Base-by-base conservation (phyloP, 1,284 basidiomycete genomes). In the Trametes versicolor region DNA sequence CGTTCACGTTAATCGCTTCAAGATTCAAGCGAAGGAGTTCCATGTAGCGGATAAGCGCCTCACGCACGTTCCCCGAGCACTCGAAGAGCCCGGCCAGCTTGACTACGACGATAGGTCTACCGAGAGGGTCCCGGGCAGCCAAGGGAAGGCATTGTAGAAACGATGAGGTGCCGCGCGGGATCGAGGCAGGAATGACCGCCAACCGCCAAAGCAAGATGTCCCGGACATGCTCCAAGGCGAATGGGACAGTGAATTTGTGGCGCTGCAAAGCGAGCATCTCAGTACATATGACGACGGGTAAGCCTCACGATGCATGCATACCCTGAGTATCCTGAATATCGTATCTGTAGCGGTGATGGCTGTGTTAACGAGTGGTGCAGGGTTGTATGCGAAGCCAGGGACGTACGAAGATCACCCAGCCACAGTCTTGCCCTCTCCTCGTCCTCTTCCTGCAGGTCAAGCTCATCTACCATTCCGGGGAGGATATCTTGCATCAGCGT, bases 271-370 rank as follows among this genome's bases (percentile, higher is more conserved):
- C 23, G 36, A 43, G 59, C n/a, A n/a, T n/a, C n/a, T n/a, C n/a
- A n/a, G n/a, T n/a, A n/a, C n/a, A n/a, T n/a, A n/a, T n/a, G n/a
- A n/a, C n/a, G n/a, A n/a, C n/a, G n/a, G n/a, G n/a, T n/a, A n/a
- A n/a, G n/a, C n/a, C n/a, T n/a, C n/a, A n/a, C n/a, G 37, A 23
- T 5, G 36, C 19, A 9, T 8, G 2, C 84, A 70, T 75, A 90
- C 91, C 77, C 85, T 85, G 59, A 85, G 79, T 64, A 89, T 83
- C 70, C 89, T 87, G 76, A 92, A 92, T 29, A 91, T 76, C 12
- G 88, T 83, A 36, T 78, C 90, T 92, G 72, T 7, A 23, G 34
- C 39, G 23, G 8, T 10, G 25, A 29, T 17, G 41, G 25, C 37
- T 49, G 36, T 27, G 29, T 58, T 56, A 39, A 45, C 59, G 54